Evolutionary conservation across 2,329 filamentous ascomycete species (phyloP).

Genomic region (Tolypocladium ophioglossoides): DNA sequence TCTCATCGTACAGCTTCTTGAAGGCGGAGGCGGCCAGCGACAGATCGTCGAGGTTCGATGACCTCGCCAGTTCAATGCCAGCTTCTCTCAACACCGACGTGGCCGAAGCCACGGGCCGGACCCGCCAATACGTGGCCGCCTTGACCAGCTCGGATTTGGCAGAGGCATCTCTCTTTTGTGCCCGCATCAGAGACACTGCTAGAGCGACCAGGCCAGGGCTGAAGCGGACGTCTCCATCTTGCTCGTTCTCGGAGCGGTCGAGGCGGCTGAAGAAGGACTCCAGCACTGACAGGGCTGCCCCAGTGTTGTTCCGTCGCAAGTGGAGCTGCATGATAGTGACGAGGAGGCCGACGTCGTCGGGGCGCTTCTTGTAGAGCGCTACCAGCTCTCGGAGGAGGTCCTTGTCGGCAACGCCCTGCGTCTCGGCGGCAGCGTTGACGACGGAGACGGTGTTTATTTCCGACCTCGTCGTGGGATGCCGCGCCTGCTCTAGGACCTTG

Average conservation of each 20-base stretch:
- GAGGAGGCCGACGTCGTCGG: conserved; percentile 69
- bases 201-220: conserved; percentile 78
- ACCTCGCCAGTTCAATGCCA: conserved; percentile 72
- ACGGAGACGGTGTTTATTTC: conserved; percentile 33
- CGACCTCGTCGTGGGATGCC: conserved; percentile 16
- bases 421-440: conserved; percentile 61
- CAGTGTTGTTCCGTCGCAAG: conserved; percentile 58
- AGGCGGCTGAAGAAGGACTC: conserved; percentile 66
- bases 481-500: conserved; percentile 22
- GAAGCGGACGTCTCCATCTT: conserved; percentile 61
- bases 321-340: conserved; percentile 78
- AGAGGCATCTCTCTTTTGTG: conserved; percentile 61
- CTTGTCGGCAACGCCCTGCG: conserved; percentile 52
- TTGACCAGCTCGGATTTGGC: conserved; percentile 65
- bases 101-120: conserved; percentile 35
- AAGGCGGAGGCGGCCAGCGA: conserved; percentile 70
- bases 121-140: conserved; percentile 73
- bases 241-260: conserved; percentile 46
- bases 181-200: conserved; percentile 66
- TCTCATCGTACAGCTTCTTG: conserved; percentile 53
- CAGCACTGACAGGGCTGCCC: conserved; percentile 63
- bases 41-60: conserved; percentile 57
- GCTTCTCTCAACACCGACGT: conserved; percentile 69
- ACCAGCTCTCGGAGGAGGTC: conserved; percentile 60
- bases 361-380: conserved; percentile 59